Conservation (phyloP, 2,329 filamentous ascomycete species). For the Hypomyces rosellus region DNA sequence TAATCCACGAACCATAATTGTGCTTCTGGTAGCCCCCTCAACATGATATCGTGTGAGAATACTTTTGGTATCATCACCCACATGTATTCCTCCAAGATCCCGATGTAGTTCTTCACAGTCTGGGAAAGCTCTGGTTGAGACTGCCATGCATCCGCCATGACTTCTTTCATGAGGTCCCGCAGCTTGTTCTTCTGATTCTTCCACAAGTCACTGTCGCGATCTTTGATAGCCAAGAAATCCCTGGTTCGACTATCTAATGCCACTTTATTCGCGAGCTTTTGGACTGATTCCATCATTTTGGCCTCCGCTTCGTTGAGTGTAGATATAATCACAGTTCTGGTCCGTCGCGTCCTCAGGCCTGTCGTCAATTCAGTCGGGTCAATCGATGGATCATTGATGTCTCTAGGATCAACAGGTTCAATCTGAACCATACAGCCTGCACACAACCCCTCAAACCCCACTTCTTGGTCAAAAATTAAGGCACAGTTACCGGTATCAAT, state of each 20-base stretch:
- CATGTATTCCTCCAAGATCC: conserved; percentile 12
- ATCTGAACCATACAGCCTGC: conserved; percentile 11
- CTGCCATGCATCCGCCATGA: conserved; percentile 9
- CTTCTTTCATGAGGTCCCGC: conserved; percentile 10
- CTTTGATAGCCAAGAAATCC: neutral
- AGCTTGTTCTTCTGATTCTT: conserved; percentile 1
- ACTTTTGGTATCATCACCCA: conserved; percentile 15
- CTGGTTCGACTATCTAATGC: conserved; percentile 6
- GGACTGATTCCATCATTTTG: conserved; percentile 7
- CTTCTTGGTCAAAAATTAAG: conserved; percentile 10
- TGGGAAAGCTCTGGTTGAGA: conserved; percentile 7
- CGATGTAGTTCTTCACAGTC: conserved; percentile 11
- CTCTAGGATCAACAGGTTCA: neutral
- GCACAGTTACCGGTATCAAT: conserved; percentile 13
- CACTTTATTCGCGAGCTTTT: conserved; percentile 6
- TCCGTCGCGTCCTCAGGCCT: conserved; percentile 5
- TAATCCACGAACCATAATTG: conserved; percentile 15
- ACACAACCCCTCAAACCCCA: neutral
- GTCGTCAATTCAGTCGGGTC: neutral
- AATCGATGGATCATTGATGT: neutral
- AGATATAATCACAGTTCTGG: conserved; percentile 10
- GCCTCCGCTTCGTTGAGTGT: conserved; percentile 6
- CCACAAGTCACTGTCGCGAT: conserved; percentile 8
- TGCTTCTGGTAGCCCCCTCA: conserved; percentile 6
- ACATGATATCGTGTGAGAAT: conserved; percentile 11